Percentiles rank a stretch among this genome's conserved stretches.
phyloP scores from a whole-genome alignment of 2,329 filamentous ascomycete genomes.

The Xylariomycetidae sp. region DNA sequence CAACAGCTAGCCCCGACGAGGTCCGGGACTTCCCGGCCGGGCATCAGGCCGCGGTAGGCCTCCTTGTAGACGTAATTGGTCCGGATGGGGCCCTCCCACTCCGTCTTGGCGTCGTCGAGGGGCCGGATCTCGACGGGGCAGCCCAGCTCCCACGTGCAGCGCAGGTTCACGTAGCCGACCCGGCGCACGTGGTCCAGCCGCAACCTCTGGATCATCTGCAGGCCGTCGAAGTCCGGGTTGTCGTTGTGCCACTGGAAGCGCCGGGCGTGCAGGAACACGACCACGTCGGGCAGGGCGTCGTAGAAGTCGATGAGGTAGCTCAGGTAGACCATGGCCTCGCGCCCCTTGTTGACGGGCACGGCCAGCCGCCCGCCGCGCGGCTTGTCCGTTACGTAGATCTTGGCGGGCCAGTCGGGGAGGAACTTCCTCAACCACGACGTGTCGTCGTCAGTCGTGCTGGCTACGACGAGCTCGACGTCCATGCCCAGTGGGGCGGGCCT shows the following conservation, averaged over 20 bases:
- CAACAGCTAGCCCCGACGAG: constrained; percentile 29
- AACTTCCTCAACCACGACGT: constrained; percentile 26
- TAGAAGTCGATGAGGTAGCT: constrained; percentile 60
- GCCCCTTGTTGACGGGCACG: constrained; percentile 51
- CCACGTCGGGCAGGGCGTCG: constrained; percentile 51
- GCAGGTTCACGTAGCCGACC: constrained; percentile 51
- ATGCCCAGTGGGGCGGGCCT: no score
- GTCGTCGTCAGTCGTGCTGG: constrained; percentile 21
- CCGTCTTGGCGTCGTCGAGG: constrained; percentile 14
- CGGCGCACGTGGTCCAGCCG: constrained; percentile 34
- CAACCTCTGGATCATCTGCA: constrained; percentile 29
- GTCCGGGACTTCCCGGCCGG: constrained; percentile 21
- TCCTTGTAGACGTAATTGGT: constrained; percentile 5
- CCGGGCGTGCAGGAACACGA: constrained; percentile 59
- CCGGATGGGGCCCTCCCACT: constrained; percentile 26
- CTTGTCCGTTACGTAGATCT: constrained; percentile 48
- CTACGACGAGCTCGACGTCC: constrained; percentile 27
- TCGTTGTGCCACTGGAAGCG: constrained; percentile 36
- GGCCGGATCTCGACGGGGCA: constrained; percentile 50
- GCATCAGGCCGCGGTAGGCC: constrained; percentile 26
- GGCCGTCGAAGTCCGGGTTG: no score
- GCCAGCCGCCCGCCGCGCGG: constrained; percentile 40
- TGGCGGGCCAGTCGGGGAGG: constrained; percentile 29
- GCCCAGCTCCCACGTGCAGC: constrained; percentile 49
- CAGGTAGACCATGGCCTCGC: constrained; percentile 59